Base-by-base conservation (phyloP, 495 filamentous ascomycete species). In the Astrocystis sublimbata region DNA sequence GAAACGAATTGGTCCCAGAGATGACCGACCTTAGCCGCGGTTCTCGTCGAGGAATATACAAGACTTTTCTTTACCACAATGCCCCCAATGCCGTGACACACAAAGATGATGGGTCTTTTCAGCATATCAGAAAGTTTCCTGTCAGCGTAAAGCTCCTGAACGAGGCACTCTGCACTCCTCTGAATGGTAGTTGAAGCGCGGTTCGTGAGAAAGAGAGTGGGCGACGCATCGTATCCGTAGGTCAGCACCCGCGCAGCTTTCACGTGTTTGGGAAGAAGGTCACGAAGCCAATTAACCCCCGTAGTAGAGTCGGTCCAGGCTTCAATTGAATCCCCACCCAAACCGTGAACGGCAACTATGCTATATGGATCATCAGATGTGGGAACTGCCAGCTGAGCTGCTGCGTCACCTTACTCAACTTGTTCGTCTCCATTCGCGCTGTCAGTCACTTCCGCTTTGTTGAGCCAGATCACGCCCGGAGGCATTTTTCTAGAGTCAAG, bases 311-410 rank as follows among this genome's bases (percentile, higher is more conserved):
- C 62, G 4, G 71, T 74, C 71, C 71, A 74, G 15, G 71, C 71
- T 0, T 53, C 41, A 12, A 58, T 26, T 26, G 38, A 45, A 38
- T 66, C 55, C 31, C 66, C 68, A 51, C 67, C 66, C 17, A 74
- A 65, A 35, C 72, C 72, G 51, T 74, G 69, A 40, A 73, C 31
- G 30, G 72, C 68, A 31, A 74, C 55, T 26, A 74, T 70, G 28
- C 71, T 74, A 46, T 42, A 47, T 10, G 2, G n/a, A 6, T 35
- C 30, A 41, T 56, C 50, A 53, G 50, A 36, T 33, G 15, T 53
- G n/a, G 30, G 28, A 36, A 8, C 50, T 53, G 21, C 15, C 17
- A 23, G 19, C 13, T 53, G 8, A 12, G 50, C 15, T 53, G 30
- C 9, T 12, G 36, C n/a, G 23, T 28, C 2, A n/a, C 36, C 50